These are phyloP conservation scores for Cladosporium sp. DNA, from an alignment of 2,329 filamentous ascomycete species.

Conservation along the genomic window DNA sequence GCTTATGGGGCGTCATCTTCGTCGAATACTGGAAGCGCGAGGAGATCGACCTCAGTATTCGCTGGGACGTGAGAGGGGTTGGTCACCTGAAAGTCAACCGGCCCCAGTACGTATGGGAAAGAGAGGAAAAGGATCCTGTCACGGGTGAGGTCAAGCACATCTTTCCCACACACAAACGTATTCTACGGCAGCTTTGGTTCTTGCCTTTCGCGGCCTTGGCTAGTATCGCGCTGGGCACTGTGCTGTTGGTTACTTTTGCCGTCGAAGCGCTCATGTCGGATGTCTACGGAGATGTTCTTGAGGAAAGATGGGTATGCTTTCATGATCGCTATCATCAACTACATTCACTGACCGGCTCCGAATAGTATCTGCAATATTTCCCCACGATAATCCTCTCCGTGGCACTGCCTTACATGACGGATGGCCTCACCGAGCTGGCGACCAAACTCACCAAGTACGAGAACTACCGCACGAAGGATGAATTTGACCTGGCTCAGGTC, in stretches of 20 bases:
- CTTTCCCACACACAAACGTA: conserved; percentile 9
- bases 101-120: conserved; percentile 9
- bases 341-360: background rate
- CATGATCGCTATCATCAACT: no score
- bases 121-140: conserved; percentile 4
- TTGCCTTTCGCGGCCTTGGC: conserved; percentile 4
- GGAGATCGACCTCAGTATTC: conserved; percentile 11
- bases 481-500: conserved; percentile 77
- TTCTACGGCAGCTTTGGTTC: conserved; percentile 10
- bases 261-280: conserved; percentile 8
- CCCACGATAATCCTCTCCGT: conserved; percentile 3
- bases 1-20: conserved; percentile 7
- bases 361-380: conserved; percentile 7
- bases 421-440: conserved; percentile 47
- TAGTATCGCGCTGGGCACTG: conserved; percentile 1
- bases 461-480: conserved; percentile 86
- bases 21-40: conserved; percentile 11
- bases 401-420: conserved; percentile 5
- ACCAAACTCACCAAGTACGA: conserved; percentile 55
- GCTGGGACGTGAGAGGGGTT: conserved; percentile 7
- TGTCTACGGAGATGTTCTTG: conserved; percentile 5
- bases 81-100: conserved; percentile 7
- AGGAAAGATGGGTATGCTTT: conserved; percentile 5
- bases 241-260: conserved; percentile 6
- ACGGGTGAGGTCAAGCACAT: conserved; percentile 8